Base-by-base conservation (phyloP, 805 yeast genomes). In the Starmerella floricola region DNA sequence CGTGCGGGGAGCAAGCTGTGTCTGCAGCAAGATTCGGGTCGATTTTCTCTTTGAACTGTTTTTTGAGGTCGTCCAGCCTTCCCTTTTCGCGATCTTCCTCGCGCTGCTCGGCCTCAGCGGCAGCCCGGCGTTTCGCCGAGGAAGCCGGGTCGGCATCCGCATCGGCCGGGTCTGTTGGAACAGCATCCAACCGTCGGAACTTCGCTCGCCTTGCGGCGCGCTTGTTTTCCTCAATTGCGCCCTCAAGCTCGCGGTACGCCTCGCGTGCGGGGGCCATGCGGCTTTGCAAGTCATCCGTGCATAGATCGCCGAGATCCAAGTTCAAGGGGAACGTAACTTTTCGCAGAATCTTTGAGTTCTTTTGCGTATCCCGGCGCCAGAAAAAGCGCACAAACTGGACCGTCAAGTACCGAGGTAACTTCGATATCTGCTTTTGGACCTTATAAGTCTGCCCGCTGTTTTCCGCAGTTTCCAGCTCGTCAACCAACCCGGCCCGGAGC, bases 271-370 rank as follows among this genome's bases (percentile, higher is more conserved):
- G 72, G 17, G 78, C 69, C 57, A 86, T 78, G 44, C 74, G 74
- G 12, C 66, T 65, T 57, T 74, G 77, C 50, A 86, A 73, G 10
- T 74, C 77, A n/a, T 76, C 86, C 45, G 86, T 86, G 53, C 91
- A 69, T 65, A 87, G 66, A 57, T 87, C 96, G 15, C 87, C 73
- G 31, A 85, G 68, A 60, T 91, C 99, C 44, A 88, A 67, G 61
- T 83, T 91, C 63, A 86, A 82, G 32, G 99, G 99, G 65, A 91
- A 91, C 49, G 79, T 82, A 20, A 91, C 98, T 64, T 80, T 85
- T 60, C 98, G 78, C 60, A 91, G 69, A 58, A 91, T 91, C 64
- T 91, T 91, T 16, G 95, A 81, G 66, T 91, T 91, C 63, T 80
- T 82, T 50, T 74, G 75, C 3, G 93, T 82, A 44, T 88, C 94